Evolutionary conservation across 306 rosid species (phyloP), one percentile per base, ranked within the genome.

Genomic region (Lathyrus oleraceus): DNA sequence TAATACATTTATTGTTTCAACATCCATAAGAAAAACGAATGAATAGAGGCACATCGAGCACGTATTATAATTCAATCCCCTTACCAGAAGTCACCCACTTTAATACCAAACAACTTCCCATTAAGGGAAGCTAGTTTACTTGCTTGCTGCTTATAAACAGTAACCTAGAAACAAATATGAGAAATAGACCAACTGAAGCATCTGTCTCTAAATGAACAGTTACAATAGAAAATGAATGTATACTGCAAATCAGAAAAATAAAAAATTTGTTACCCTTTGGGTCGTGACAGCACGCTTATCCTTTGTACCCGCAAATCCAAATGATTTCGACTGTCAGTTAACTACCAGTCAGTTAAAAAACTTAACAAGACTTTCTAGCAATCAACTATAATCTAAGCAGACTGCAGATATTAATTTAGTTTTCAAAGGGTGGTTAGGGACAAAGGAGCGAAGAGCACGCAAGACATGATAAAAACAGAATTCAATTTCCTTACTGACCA

Each of bases 251-350:
- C 38, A 56, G 57, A 56, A 79, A 57, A 58, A 67, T 15, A 78
- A 48, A 39, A 69, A 61, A 79, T 19, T 19, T 36, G 75, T 78
- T 87, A 94, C 99, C 92, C 95, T 87, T 85, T 91, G 99, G 78
- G 91, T 87, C 4, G 97, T 54, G 81, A 94, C 87, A 73, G 99
- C 75, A 8, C 97, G 99, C 72, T 94, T 94, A 70, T 94, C 99
- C 83, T 94, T 94, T 38, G 96, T 94, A 63, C 99, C 99, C 12
- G 99, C 86, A 82, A 94, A 94, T 73, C 99, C 99, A 82, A 94
- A 94, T 72, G 96, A 91, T 77, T 85, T 88, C 62, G 92, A 79
- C 96, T 94, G 90, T 70, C 76, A 61, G 75, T 71, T 65, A 65
- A 68, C 27, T 38, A 76, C 27, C 73, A 78, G 67, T 61, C 52